Evolutionary conservation across 306 rosid genomes (phyloP), one percentile per base, ranked within the genome.

Genomic region (Amphicarpaea edgeworthii): DNA sequence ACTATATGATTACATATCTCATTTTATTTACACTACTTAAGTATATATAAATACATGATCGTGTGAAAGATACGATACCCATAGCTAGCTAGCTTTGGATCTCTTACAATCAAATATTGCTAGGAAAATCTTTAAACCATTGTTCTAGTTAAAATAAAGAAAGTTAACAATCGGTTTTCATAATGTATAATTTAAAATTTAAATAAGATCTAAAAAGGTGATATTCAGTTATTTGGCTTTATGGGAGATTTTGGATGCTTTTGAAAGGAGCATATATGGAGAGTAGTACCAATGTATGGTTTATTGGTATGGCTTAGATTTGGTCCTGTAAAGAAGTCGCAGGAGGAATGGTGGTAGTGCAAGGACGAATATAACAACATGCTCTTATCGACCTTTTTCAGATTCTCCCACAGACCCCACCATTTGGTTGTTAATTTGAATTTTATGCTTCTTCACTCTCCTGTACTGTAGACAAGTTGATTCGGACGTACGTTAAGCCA

Each of bases 261-360:
- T 87, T 54, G 59, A 79, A 76, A 57, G 81, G 62, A 70, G 72
- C 14, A 50, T 58, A 28, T 69, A 81, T 42, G 73, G 57, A 68
- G 74, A 69, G 24, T 72, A 28, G 1, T 32, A 30, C 68, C 6
- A 54, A 10, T 51, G 64, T 55, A 65, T 72, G 78, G 78, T 68
- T 76, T 50, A 19, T 42, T 68, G 77, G 72, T 62, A 46, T 76
- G 81, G 77, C 82, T 83, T 87, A 84, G 90, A 90, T 88, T 91
- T 91, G 93, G 90, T 92, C 93, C 88, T 88, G 68, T 86, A 91
- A 94, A 92, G 96, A 86, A 90, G 89, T 90, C 58, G 97, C 91
- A 88, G 74, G 34, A 86, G 69, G 94, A 90, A 90, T 85, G 85
- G 79, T 77, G 75, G 70, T 83, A 81, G 89, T 87, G 94, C 86